Evolutionary conservation across 257 asterid species (phyloP), one percentile per base, ranked within the genome.

Genomic region (Capsicum rhomboideum): DNA sequence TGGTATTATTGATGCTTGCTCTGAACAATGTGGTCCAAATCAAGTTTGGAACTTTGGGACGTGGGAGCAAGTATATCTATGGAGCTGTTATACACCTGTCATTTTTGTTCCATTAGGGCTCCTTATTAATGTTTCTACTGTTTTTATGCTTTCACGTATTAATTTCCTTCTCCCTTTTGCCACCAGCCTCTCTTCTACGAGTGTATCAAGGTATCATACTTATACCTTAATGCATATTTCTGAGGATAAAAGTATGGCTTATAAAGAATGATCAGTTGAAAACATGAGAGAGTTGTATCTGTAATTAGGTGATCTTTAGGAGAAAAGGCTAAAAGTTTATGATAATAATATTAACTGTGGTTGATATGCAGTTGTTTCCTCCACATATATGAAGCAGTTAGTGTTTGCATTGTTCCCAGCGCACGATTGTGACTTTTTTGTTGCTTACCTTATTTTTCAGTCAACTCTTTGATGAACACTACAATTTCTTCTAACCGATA

Each of bases 11-110:
- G 88, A 92, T 93, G 97, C 84, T 92, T 86, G 98, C 97, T 49
- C 21, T 95, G 93, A 88, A 92, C 42, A 91, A 92, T 82, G 93
- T 95, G 99, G 99, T 92, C 87, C 97, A 95, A 92, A 92, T 93
- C 82, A 93, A 95, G 91, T 92, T 95, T 68, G 98, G 97, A 46
- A 78, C 88, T 63, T 85, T 92, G 85, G 4, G 40, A 34, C 4
- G 40, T 34, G 40, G 40, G 40, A 34, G 40, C 40, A 34, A 34
- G 40, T 34, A 34, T 34, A 34, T 34, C 6, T 34, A 34, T 34
- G 40, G 40, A 34, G 40, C 40, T 2, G 40, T 34, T 34, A 34
- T 34, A 34, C 40, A 34, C 40, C 4, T 34, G 40, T 34, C 40
- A 34, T 34, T 34, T 34, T 34, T 34, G 40, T 34, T 34, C 40